phyloP scores from a whole-genome alignment of 805 yeast species.

The Candida tibetensis region DNA sequence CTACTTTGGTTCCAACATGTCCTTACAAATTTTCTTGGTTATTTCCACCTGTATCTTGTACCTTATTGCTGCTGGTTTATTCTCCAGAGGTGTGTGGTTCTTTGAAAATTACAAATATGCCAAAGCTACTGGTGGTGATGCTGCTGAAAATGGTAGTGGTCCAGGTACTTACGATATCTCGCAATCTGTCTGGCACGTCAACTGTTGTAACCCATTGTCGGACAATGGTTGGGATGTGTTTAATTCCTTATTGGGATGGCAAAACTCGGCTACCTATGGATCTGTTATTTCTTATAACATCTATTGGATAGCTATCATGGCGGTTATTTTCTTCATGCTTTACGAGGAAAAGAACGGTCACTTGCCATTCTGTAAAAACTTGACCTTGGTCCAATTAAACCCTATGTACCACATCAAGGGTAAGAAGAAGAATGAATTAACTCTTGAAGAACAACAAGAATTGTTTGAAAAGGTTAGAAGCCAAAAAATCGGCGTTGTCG shows the following conservation, averaged over 20 bases:
- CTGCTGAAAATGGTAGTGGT: slow-evolving; percentile 23
- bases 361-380: slow-evolving; percentile 19
- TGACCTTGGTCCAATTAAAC: slow-evolving; percentile 47
- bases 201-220: slow-evolving; percentile 26
- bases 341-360: slow-evolving; percentile 25
- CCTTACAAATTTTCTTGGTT: slow-evolving; percentile 24
- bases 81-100: slow-evolving; percentile 24
- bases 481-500: slow-evolving; percentile 15
- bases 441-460: slow-evolving; percentile 49
- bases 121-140: slow-evolving; percentile 23
- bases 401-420: slow-evolving; percentile 73
- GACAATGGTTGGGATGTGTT: slow-evolving; percentile 27
- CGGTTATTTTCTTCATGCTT: slow-evolving; percentile 16
- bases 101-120: slow-evolving; percentile 17
- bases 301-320: slow-evolving; percentile 22
- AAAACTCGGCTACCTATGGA: slow-evolving; percentile 26
- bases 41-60: slow-evolving; percentile 24
- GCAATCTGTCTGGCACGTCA: slow-evolving; percentile 25
- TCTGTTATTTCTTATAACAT: slow-evolving; percentile 25
- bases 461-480: slow-evolving; percentile 42
- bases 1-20: slow-evolving; percentile 22
- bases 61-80: slow-evolving; percentile 25
- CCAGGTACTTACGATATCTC: slow-evolving; percentile 26
- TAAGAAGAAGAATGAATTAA: slow-evolving; percentile 59
- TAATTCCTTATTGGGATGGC: slow-evolving; percentile 28